Evolutionary conservation across 176 grass and related monocot genomes (phyloP).

Genomic region (Paspalum vaginatum): DNA sequence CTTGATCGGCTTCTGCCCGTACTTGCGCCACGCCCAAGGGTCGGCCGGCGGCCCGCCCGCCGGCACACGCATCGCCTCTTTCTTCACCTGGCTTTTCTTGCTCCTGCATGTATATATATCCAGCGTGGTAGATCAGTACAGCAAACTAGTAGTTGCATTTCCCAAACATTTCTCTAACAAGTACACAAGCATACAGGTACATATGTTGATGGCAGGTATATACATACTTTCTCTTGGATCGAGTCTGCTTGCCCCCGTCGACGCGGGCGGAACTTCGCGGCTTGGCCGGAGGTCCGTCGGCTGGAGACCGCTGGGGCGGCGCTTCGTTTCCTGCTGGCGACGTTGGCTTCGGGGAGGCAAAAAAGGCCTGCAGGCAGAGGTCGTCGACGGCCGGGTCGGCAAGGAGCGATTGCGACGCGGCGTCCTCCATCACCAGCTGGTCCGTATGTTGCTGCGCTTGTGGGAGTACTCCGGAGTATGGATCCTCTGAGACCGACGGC

Average conservation of each 20-base stretch:
- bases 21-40: constrained; percentile 92
- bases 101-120: constrained; percentile 12
- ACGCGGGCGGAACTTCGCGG: background rate
- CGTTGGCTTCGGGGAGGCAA: constrained; percentile 16
- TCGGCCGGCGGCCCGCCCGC: constrained; percentile 56
- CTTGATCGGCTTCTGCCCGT: constrained; percentile 98
- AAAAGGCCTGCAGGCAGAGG: constrained; percentile 47
- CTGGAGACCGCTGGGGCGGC: background rate
- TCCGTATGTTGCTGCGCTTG: background rate
- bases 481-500: background rate
- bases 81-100: constrained; percentile 74
- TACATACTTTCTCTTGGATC: constrained; percentile 69
- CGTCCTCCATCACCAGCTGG: background rate
- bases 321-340: constrained; percentile 5
- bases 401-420: background rate
- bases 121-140: constrained; percentile 1
- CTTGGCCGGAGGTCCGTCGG: background rate
- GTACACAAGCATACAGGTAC: too few species aligned
- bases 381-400: constrained; percentile 41
- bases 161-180: background rate
- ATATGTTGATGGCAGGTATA: too few species aligned
- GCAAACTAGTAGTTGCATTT: background rate
- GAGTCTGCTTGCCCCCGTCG: constrained; percentile 22
- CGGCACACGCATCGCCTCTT: constrained; percentile 56
- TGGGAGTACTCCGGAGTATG: constrained; percentile 27